Conservation (phyloP, 164 flowering plant genomes). For the Houttuynia cordata region DNA sequence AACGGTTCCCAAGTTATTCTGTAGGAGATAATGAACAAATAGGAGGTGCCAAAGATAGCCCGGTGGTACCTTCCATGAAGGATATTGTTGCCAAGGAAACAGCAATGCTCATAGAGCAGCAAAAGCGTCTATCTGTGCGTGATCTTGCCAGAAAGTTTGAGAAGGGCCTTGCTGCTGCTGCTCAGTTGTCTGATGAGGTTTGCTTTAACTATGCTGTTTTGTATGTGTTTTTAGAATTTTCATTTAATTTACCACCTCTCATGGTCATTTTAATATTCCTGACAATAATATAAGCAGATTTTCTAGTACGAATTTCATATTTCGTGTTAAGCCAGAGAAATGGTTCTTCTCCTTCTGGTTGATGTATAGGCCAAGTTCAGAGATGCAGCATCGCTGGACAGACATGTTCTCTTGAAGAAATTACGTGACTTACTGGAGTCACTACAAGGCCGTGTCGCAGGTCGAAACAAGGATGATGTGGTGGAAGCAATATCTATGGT, state of each 20-base stretch:
- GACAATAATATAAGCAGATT: too few species aligned
- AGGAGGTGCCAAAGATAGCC: slow-evolving; percentile 52
- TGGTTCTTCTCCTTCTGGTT: background rate
- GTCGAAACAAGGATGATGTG: slow-evolving; percentile 80
- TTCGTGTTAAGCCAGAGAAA: too few species aligned
- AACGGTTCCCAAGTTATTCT: slow-evolving; percentile 67
- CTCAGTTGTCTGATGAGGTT: slow-evolving; percentile 88
- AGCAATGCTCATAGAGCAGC: slow-evolving; percentile 69
- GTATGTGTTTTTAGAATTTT: too few species aligned
- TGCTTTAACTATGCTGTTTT: background rate
- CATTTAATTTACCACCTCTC: too few species aligned
- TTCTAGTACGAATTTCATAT: background rate
- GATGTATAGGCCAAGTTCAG: slow-evolving; percentile 57
- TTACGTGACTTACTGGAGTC: slow-evolving; percentile 92
- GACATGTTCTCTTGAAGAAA: slow-evolving; percentile 88
- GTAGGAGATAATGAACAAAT: slow-evolving; percentile 55
- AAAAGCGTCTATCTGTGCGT: slow-evolving; percentile 89
- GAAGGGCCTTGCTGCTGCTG: slow-evolving; percentile 81
- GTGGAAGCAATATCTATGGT: slow-evolving; percentile 96
- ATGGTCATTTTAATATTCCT: too few species aligned
- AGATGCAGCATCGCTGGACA: slow-evolving; percentile 84
- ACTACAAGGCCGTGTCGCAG: slow-evolving; percentile 77
- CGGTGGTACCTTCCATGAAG: slow-evolving; percentile 45
- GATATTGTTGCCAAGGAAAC: slow-evolving; percentile 79
- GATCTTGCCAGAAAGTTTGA: slow-evolving; percentile 95